Base-by-base conservation (phyloP, 2,329 filamentous ascomycete genomes). In the Stemphylium vesicarium region DNA sequence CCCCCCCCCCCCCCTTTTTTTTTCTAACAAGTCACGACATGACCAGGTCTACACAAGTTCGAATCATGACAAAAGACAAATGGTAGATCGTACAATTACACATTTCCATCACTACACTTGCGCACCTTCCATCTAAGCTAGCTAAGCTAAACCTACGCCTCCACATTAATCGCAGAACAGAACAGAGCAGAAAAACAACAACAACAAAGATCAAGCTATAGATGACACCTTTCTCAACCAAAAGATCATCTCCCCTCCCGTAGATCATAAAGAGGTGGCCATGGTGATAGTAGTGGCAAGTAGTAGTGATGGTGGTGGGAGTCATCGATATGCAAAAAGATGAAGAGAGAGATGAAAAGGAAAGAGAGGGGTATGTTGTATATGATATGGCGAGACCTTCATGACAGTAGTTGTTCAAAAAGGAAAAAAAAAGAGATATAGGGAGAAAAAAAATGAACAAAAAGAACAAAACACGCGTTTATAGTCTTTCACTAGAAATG, bases 311-410 rank as follows among this genome's bases (percentile, higher is more conserved):
- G 24, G 24, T 26, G 26, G 26, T 29, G 10, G 26, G 9, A 2
- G 26, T 40, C 39, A 38, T 31, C 39, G 35, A 45, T 44, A 38
- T 24, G 40, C 40, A 49, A 29, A 29, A 48, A 48, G 42, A 12
- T 26, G 24, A 51, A 22, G 36, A 29, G 36, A 29, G 10, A 13
- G 40, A 24, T 16, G 12, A 39, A 31, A 35, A 24, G 15, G 15
- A 40, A n/a, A 41, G 36, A 53, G 50, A 52, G 36, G 50, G 43
- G 50, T 48, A 53, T 49, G 50, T 47, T 52, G n/a, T 52, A 15
- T 33, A 41, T 29, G 29, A 13, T 35, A 6, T 36, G 12, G n/a
- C 18, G 22, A 22, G 22, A 22, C 18, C 49, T 39, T 49, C 43
- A 31, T 47, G 50, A 48, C 20, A 10, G 32, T 37, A 37, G 47